Evolutionary conservation across 768 basidiomycete species (phyloP).

Genomic region (Phylloporus scabripes): DNA sequence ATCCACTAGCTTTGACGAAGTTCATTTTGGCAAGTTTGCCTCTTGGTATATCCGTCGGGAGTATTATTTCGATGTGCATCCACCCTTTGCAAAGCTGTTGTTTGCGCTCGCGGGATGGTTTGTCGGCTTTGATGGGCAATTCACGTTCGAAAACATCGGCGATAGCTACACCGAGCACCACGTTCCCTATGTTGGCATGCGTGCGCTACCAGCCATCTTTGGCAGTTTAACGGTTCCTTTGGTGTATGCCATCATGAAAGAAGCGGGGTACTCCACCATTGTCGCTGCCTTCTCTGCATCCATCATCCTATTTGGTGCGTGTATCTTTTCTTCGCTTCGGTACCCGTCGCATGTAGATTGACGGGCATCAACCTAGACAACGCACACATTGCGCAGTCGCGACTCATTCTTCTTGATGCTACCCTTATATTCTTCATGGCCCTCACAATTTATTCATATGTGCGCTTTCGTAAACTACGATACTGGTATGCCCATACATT

Average conservation of each 20-base stretch:
- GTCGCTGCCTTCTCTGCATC: slow-evolving; percentile 86
- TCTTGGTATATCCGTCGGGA: slow-evolving; percentile 87
- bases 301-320: slow-evolving; percentile 83
- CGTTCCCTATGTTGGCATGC: slow-evolving; percentile 92
- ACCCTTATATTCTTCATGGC: slow-evolving; percentile 94
- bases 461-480: slow-evolving; percentile 91
- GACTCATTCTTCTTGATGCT: slow-evolving; percentile 93
- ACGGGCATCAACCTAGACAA: slow-evolving; percentile 57
- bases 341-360: neutral
- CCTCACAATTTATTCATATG: slow-evolving; percentile 86
- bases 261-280: slow-evolving; percentile 90
- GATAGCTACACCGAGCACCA: slow-evolving; percentile 83
- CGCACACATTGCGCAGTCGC: slow-evolving; percentile 92
- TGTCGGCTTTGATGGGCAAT: slow-evolving; percentile 91
- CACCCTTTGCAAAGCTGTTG: slow-evolving; percentile 92
- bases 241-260: slow-evolving; percentile 96
- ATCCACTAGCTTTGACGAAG: slow-evolving; percentile 80
- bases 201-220: slow-evolving; percentile 86
- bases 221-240: slow-evolving; percentile 87
- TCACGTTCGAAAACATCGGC: slow-evolving; percentile 92
- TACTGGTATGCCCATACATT: slow-evolving; percentile 54
- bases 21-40: slow-evolving; percentile 98
- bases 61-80: slow-evolving; percentile 99
- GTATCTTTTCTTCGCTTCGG: neutral
- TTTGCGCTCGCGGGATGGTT: slow-evolving; percentile 95